phyloP scores from a whole-genome alignment of 202 grass and related monocot genomes.

The Miscanthus sacchariflorus region DNA sequence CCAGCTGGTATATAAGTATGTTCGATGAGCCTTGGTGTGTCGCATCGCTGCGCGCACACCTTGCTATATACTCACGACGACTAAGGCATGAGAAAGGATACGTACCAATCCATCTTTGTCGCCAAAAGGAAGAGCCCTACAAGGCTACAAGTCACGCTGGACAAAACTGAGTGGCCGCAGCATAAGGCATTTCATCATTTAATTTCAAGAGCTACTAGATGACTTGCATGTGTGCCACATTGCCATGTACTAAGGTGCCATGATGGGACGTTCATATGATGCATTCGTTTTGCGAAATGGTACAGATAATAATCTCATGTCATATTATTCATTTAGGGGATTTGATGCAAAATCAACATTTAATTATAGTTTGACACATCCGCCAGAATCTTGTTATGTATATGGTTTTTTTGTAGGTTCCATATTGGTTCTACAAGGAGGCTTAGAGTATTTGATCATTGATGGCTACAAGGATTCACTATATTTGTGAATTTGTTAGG shows the following conservation, averaged over 20 bases:
- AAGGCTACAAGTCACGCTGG: neutral
- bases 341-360: neutral
- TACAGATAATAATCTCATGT: neutral
- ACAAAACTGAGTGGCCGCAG: neutral
- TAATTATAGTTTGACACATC: neutral
- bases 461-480: too few relatives aligned
- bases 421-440: too few relatives aligned
- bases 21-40: neutral
- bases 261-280: neutral
- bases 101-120: neutral
- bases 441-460: too few relatives aligned
- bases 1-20: neutral
- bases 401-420: too few relatives aligned
- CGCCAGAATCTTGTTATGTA: neutral
- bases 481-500: too few relatives aligned
- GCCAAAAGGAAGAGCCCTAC: neutral
- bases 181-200: conserved; percentile 2
- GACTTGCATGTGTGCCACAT: neutral
- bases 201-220: neutral
- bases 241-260: neutral
- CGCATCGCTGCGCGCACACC: neutral
- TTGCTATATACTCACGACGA: neutral
- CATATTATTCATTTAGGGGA: neutral
- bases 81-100: neutral
- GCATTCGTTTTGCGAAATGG: neutral